These are phyloP conservation scores for Pichia sp. DNA, from an alignment of 1,139 yeast genomes.

Conservation along the genomic window DNA sequence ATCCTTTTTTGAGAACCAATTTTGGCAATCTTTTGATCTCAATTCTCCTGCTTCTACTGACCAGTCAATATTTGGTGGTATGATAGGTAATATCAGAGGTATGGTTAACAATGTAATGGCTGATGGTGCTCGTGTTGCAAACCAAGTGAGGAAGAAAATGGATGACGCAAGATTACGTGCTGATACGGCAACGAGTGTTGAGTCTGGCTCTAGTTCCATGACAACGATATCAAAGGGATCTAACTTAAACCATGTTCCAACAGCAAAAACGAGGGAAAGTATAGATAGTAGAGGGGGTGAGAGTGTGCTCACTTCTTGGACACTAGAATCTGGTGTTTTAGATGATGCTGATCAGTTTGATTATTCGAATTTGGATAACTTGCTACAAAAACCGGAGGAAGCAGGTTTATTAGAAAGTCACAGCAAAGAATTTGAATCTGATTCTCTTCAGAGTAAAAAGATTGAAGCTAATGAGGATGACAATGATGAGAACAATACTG, in stretches of 20 bases:
- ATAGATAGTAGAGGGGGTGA: conserved; percentile 16
- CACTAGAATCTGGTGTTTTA: conserved; percentile 11
- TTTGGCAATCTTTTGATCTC: conserved; percentile 60
- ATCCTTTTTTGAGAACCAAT: conserved; percentile 63
- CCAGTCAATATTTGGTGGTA: conserved; percentile 9
- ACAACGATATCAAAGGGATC: conserved; percentile 1
- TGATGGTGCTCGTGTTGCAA: conserved; percentile 87
- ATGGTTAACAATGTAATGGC: conserved; percentile 89
- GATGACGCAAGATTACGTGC: conserved; percentile 43
- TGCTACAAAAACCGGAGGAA: conserved; percentile 5
- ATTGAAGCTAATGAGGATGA: background rate
- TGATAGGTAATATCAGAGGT: conserved; percentile 63
- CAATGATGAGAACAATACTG: conserved; percentile 21
- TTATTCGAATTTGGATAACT: conserved; percentile 9
- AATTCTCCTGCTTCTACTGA: conserved; percentile 43
- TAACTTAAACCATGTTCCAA: background rate
- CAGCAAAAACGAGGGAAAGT: conserved; percentile 5
- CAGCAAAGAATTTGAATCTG: conserved; percentile 3
- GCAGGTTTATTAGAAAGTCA: conserved; percentile 1
- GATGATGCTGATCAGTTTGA: conserved; percentile 7
- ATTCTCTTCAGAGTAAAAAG: background rate
- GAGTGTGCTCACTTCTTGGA: conserved; percentile 14
- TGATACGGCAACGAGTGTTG: conserved; percentile 10
- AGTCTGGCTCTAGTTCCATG: conserved; percentile 3
- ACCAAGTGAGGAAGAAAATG: conserved; percentile 78